Evolutionary conservation across 176 grass and related monocot species (phyloP), one percentile per base, ranked within the genome.

Genomic region (Dendrocalamus sinicus): DNA sequence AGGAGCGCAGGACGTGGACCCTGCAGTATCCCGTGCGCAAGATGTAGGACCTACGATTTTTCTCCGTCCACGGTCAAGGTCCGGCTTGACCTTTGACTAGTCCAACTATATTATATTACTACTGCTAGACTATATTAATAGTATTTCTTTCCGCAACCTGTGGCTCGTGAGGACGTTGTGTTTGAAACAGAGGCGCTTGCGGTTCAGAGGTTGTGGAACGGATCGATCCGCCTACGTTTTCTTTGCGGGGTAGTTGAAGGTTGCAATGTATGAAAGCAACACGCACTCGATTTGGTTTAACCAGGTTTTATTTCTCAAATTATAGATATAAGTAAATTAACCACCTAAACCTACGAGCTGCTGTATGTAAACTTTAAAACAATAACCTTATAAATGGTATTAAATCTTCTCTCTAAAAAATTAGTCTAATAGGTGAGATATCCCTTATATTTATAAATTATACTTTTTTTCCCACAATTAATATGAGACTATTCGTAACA

Each of bases 61-160:
- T 40, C 5, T 35, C 7, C 44, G 85, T 84, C 89, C 69, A 88
- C 63, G 70, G 81, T 88, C 89, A 81, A 61, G 65, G 37, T 72
- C 76, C 3, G 13, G 0, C 76, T 81, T 91, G 86, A 91, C 81
- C 24, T 7, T 46, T 91, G 71, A 91, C 86, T 57, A 65, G 76
- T 23, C 89, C 59, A 81, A 80, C 39, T 23, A 17, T 0, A 16
- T 24, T 46, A 45, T 39, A 23, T 23, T 60, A 23, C 55, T 11
- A 22, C 20, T 59, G 20, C 16, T 20, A 4, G 26, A 17, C 6
- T 44, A 58, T 44, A 13, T 3, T 60, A 23, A 9, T 60, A 12
- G 22, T 9, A 12, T 12, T 44, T 54, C 23, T 39, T 63, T 51
- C 9, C 12, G n/a, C 23, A 55, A 26, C 35, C 67, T 63, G 53